A percentile compares a stretch with the other conserved stretches of the same genome.
Conservation (phyloP, 306 rosid species). For the Hippophae gyantsensis region DNA sequence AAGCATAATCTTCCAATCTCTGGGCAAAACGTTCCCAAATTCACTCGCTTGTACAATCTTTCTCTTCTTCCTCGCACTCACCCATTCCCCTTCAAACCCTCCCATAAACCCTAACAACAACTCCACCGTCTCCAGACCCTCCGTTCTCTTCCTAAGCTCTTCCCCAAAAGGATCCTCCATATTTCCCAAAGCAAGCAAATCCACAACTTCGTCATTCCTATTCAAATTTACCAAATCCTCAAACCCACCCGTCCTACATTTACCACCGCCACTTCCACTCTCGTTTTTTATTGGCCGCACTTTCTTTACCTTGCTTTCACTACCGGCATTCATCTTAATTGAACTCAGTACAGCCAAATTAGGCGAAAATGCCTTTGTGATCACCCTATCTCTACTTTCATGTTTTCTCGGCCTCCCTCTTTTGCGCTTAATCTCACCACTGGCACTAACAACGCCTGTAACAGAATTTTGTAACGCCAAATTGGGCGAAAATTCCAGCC, state of each 20-base stretch:
- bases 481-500: constrained; percentile 2
- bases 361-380: no score
- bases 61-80: constrained; percentile 51
- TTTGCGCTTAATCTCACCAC: constrained; percentile 37
- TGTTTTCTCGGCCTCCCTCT: constrained; percentile 70
- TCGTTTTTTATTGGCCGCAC: background rate
- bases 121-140: constrained; percentile 40
- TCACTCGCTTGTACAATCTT: constrained; percentile 47
- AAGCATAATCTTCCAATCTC: constrained; percentile 56
- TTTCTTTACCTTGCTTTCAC: no score
- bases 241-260: constrained; percentile 5
- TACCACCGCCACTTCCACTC: background rate
- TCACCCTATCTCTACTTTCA: constrained; percentile 6
- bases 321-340: no score
- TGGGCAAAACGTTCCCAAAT: constrained; percentile 37
- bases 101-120: constrained; percentile 46
- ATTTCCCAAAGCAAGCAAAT: constrained; percentile 31
- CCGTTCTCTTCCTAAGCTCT: constrained; percentile 52
- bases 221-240: constrained; percentile 16
- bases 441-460: background rate
- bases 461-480: background rate
- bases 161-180: constrained; percentile 40
- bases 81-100: constrained; percentile 58
- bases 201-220: constrained; percentile 20
- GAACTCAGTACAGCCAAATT: no score